Evolutionary conservation across 768 basidiomycete genomes (phyloP).

Genomic region (Auricularia heimuer): DNA sequence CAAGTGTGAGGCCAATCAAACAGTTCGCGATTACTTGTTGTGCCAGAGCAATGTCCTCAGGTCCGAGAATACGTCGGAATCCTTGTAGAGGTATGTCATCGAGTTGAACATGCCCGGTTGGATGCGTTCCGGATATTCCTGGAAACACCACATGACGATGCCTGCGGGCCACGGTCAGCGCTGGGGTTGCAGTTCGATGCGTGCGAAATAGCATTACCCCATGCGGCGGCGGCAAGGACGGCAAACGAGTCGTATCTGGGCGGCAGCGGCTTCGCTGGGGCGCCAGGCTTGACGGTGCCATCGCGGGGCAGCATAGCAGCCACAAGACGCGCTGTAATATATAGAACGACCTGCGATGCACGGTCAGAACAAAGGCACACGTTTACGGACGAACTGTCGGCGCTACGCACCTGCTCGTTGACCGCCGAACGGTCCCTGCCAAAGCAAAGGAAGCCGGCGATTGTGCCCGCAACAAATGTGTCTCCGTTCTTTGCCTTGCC

Average conservation of each 20-base stretch:
- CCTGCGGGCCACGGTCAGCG: slow-evolving; percentile 52
- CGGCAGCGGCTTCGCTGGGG: neutral
- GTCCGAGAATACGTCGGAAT: slow-evolving; percentile 79
- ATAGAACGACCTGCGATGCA: slow-evolving; percentile 80
- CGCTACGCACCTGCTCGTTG: slow-evolving; percentile 71
- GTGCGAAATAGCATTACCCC: slow-evolving; percentile 39
- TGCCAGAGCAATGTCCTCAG: slow-evolving; percentile 86
- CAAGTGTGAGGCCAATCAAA: neutral
- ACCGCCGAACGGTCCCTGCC: slow-evolving; percentile 70
- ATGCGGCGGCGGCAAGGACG: slow-evolving; percentile 26
- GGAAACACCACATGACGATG: slow-evolving; percentile 93
- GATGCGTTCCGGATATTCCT: slow-evolving; percentile 76
- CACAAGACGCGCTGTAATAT: slow-evolving; percentile 86
- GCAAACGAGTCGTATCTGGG: slow-evolving; percentile 38
- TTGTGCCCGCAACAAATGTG: slow-evolving; percentile 84
- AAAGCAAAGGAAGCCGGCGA: slow-evolving; percentile 87
- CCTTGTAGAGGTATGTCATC: slow-evolving; percentile 91
- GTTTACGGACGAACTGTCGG: neutral
- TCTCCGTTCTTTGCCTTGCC: slow-evolving; percentile 77
- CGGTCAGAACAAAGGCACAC: neutral
- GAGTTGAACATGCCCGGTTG: slow-evolving; percentile 96
- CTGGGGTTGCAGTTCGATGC: neutral
- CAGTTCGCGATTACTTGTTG: slow-evolving; percentile 47
- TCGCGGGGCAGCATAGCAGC: slow-evolving; percentile 87
- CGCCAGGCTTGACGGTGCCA: slow-evolving; percentile 15